Base-by-base conservation (phyloP, 371 early-diverging fungal genomes). In the Basidiobolus heterosporus region DNA sequence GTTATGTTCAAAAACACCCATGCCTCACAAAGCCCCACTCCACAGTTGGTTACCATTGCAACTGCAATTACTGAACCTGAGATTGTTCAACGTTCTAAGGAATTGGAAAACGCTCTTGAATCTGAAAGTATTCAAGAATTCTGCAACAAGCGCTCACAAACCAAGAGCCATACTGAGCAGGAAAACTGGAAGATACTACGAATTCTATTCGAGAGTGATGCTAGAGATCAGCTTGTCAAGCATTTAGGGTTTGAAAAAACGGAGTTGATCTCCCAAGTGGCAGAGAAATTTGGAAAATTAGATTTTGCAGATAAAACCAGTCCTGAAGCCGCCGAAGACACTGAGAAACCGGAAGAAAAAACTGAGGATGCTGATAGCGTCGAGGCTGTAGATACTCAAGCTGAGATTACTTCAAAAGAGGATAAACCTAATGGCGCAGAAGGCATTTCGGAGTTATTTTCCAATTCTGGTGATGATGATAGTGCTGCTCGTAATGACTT, bases 151-250 rank as follows among this genome's bases (percentile, higher is more conserved):
- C 76, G 82, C 30, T 64, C 70, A 46, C 60, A 62, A 35, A 51
- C 61, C 22, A 44, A 38, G 2, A 56, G 65, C 2, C 49, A 60
- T 7, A 58, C 67, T 17, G 67, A 72, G 36, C 69, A 70, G 23
- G 80, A 75, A 50, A 69, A 74, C 49, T 93, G 94, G 94, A 69
- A 80, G 42, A 82, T 92, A n/a, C 61, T 93, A 51, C 68, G 74
- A 19, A 70, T 85, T 0, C 65, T 96, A 54, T 83, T 92, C 50
- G 77, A 80, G 15, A 59, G 65, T 14, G 72, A 83, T 53, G 82
- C 87, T 16, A 74, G 90, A 38, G 85, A 86, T 46, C 75, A 82
- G 50, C 62, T 92, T 38, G 72, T 91, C 41, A 70, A 80, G 40
- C 80, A 87, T 57, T 75, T 93, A 11, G 91, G 91, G 0, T 88